Evolutionary conservation across 345 rosid genomes (phyloP), one percentile per base, ranked within the genome.

Genomic region (Aethionema arabicum): DNA sequence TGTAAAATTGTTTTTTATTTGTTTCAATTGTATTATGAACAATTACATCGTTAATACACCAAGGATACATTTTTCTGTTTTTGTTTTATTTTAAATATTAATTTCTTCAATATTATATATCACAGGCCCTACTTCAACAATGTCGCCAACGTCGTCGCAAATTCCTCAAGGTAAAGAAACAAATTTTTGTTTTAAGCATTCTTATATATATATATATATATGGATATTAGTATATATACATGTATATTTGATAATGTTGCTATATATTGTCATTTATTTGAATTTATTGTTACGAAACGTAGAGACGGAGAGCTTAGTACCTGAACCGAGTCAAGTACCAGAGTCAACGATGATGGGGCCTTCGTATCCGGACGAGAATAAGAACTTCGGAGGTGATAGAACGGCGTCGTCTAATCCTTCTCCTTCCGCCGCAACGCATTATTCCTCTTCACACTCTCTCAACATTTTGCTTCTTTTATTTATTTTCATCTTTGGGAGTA

Each of bases 371-470:
- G 33, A 60, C 80, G n/a, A n/a, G n/a, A 15, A 44, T 81, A 6
- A 64, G 80, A 5, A 64, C 63, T 4, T 55, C 12, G 10, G 68
- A 30, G 31, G 14, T 32, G 45, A 48, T 67, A 11, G 27, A 21
- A 21, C 72, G 11, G 13, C 42, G 6, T 12, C n/a, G 4, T 15
- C 35, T 4, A 43, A 63, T 21, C 86, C 85, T 6, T 59, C 84
- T 0, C 27, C 51, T 78, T 11, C 76, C 72, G 41, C 52, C 77
- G 0, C 95, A 82, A 11, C 68, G 75, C 77, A 83, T 80, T 70
- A 83, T 80, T 70, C 83, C 76, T 0, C 74, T 72, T 71, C 70
- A 56, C 41, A 78, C 77, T 88, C 9, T 78, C 83, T 14, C 66
- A 86, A 31, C 80, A 86, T 47, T 32, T 73, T 71, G 39, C 46